A percentile compares a stretch with the other conserved stretches of the same genome.
phyloP scores from a whole-genome alignment of 805 yeast genomes.

The Cyberlindnera saturnus region DNA sequence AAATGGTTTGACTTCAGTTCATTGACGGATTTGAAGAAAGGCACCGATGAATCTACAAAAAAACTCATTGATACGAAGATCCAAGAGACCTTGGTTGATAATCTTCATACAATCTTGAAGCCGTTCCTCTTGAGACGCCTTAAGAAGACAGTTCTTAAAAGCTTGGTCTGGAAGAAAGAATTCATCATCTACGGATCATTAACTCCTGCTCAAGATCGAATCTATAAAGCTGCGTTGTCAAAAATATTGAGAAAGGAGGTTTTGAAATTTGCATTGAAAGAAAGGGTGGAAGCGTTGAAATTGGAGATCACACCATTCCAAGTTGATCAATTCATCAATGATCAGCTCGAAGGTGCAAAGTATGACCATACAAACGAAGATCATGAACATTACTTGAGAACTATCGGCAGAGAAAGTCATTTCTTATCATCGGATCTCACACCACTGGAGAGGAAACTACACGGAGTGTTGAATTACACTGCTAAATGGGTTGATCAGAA shows the following conservation, averaged over 20 bases:
- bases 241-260: conserved; percentile 39
- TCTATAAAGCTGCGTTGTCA: conserved; percentile 49
- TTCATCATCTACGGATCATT: conserved; percentile 72
- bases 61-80: conserved; percentile 51
- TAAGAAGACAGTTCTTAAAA: conserved; percentile 63
- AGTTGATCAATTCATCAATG: conserved; percentile 38
- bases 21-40: conserved; percentile 34
- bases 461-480: conserved; percentile 15
- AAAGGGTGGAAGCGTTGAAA: conserved; percentile 41
- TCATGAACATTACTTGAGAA: conserved; percentile 11
- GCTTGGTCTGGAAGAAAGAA: conserved; percentile 85
- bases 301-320: conserved; percentile 20
- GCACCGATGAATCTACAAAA: conserved; percentile 33
- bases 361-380: conserved; percentile 11
- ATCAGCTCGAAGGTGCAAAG: conserved; percentile 28
- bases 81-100: conserved; percentile 59
- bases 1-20: conserved; percentile 89
- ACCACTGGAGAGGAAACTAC: conserved; percentile 9
- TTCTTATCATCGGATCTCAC: not conserved
- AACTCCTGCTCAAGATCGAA: conserved; percentile 53
- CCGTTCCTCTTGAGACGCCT: conserved; percentile 84
- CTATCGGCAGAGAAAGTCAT: conserved; percentile 7
- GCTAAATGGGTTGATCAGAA: conserved; percentile 41
- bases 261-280: conserved; percentile 41
- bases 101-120: conserved; percentile 78